Conservation (phyloP, 1,139 yeast species). For the Sugiyamaella pinicola region DNA sequence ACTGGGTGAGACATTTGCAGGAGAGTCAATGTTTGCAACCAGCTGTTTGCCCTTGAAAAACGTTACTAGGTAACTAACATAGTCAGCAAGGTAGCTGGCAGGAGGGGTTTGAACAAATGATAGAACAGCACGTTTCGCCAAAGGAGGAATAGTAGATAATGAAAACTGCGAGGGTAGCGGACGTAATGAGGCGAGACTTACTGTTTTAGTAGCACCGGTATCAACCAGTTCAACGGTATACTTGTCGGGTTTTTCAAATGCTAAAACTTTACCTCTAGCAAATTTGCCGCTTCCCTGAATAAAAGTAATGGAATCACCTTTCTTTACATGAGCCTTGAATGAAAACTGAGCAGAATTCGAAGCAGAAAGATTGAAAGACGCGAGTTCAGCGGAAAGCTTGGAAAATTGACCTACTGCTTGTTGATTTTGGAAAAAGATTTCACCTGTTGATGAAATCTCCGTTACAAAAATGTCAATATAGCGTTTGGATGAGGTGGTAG, state of each 20-base stretch:
- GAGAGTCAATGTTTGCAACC: constrained; percentile 54
- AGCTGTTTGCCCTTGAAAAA: constrained; percentile 57
- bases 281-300: constrained; percentile 56
- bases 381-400: constrained; percentile 44
- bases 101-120: constrained; percentile 64
- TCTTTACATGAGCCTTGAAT: constrained; percentile 48
- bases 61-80: constrained; percentile 60
- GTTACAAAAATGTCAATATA: constrained; percentile 67
- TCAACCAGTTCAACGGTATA: constrained; percentile 65
- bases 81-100: constrained; percentile 61
- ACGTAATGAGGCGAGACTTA: constrained; percentile 52
- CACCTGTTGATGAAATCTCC: constrained; percentile 55
- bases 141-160: constrained; percentile 49
- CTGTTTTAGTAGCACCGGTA: constrained; percentile 61
- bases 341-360: constrained; percentile 42
- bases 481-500: constrained; percentile 35
- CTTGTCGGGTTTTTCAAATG: constrained; percentile 52
- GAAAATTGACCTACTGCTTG: constrained; percentile 30
- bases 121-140: constrained; percentile 60
- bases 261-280: constrained; percentile 61
- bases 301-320: constrained; percentile 63
- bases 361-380: constrained; percentile 44
- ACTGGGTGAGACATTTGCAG: constrained; percentile 44
- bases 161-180: constrained; percentile 58
- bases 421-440: constrained; percentile 54